A percentile compares a stretch with the other conserved stretches of the same genome.
Evolutionary conservation across 768 basidiomycete genomes (phyloP).

Genomic region (Boletus bicolor): DNA sequence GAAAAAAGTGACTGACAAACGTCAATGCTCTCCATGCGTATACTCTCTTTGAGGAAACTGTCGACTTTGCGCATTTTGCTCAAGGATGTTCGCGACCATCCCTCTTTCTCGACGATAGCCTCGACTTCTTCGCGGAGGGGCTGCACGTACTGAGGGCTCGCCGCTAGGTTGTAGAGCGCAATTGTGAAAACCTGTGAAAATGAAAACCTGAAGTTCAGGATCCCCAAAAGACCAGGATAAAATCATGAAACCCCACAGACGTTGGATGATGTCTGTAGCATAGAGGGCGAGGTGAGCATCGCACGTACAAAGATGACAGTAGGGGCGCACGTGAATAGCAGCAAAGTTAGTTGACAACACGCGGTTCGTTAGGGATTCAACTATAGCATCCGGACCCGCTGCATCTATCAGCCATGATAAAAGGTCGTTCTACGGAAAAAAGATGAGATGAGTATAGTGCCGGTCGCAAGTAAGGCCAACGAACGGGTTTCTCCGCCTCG

Average conservation of each 20-base stretch:
- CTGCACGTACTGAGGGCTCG: conserved; percentile 2
- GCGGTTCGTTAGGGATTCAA: conserved; percentile 9
- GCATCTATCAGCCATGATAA: conserved; percentile 13
- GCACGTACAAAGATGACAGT: not conserved
- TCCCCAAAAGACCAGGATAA: not conserved
- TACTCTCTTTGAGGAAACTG: conserved; percentile 38
- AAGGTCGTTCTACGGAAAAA: conserved; percentile 27
- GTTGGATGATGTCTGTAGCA: not conserved
- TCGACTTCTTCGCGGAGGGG: conserved; percentile 37
- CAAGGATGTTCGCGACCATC: conserved; percentile 9
- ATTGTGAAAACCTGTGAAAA: not conserved
- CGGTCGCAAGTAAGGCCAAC: conserved; percentile 2
- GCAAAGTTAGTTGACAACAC: conserved; percentile 12
- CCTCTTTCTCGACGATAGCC: not conserved
- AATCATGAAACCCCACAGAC: not conserved
- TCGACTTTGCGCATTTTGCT: conserved; percentile 34
- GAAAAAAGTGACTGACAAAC: not conserved
- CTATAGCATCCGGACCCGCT: not conserved
- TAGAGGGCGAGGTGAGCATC: not conserved
- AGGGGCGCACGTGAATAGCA: conserved; percentile 22
- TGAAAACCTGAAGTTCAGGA: not conserved
- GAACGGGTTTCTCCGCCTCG: conserved; percentile 29
- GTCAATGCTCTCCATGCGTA: conserved; percentile 27
- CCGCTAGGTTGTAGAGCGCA: not conserved
- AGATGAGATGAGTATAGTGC: not conserved